Base-by-base conservation (phyloP, 306 rosid species). In the Cicer bijugum region DNA sequence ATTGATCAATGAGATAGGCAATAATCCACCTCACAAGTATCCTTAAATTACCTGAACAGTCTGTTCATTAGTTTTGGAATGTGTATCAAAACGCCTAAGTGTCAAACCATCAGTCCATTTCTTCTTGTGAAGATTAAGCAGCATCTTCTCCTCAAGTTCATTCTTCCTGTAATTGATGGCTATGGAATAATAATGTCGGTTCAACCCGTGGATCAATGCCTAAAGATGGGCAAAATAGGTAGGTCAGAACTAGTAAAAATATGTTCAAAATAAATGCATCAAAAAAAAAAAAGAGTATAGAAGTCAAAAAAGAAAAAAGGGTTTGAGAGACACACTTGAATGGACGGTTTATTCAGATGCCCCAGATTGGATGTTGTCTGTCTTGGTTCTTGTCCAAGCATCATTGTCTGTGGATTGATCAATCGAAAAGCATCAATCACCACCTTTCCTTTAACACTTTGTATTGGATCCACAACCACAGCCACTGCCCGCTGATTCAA, bases 61-160 rank as follows among this genome's bases (percentile, higher is more conserved):
- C 83, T 91, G 94, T 75, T 94, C 97, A 81, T 94, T 91, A 53
- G 97, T 94, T 83, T 88, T 94, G 12, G 98, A 91, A 82, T 94
- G 98, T 52, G 91, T 72, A 76, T 91, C 98, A 69, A 91, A 94
- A 12, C 37, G 94, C 68, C 82, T 78, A 3, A 91, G 94, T 45
- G 96, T 89, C 74, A 91, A 81, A 71, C 96, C 97, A 83, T 93
- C 97, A 48, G 97, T 91, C 97, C 98, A 93, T 77, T 93, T 93
- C 88, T 93, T 93, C 87, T 93, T 93, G 75, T 93, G 96, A 82
- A 93, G 98, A 76, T 88, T 93, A 60, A 89, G 96, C 43, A 93
- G 76, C 98, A 89, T 93, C 84, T 88, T 91, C 87, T 93, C 98
- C 76, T 93, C 96, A 10, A 93, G 94, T 44, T 91, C 98, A 76